A percentile compares a stretch with the other conserved stretches of the same genome.
These are phyloP conservation scores for Sequoia sempervirens DNA, from an alignment of 75 land plant genomes.

Conservation along the genomic window DNA sequence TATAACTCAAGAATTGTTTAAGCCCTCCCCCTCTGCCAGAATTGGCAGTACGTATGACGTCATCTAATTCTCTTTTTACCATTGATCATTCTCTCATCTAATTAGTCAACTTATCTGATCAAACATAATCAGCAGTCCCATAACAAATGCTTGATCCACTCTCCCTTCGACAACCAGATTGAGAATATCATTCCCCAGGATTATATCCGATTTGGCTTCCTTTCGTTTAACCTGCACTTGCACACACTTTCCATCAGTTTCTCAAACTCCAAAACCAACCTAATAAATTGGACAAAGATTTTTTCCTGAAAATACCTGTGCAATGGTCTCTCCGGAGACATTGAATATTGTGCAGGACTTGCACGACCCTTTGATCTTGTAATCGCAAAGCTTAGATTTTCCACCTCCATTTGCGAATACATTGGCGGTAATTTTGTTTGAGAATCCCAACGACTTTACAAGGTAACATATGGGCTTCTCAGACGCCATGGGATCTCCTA, in stretches of 20 bases:
- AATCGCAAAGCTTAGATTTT: background rate
- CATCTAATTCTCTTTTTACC: too few species aligned
- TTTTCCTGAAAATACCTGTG: background rate
- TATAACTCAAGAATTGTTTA: too few species aligned
- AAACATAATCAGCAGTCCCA: background rate
- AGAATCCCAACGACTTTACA: too few species aligned
- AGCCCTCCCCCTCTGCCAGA: too few species aligned
- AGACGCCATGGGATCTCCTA: too few species aligned
- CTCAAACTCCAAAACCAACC: too few species aligned
- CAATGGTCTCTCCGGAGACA: background rate
- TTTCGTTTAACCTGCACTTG: background rate
- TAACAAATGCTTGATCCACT: background rate
- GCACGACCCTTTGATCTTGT: background rate
- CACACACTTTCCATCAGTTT: background rate
- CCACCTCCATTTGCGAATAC: too few species aligned
- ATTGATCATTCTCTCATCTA: too few species aligned
- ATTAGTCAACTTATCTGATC: background rate
- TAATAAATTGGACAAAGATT: background rate
- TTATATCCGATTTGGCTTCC: background rate
- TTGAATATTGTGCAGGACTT: background rate
- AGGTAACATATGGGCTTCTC: too few species aligned
- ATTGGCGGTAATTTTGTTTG: too few species aligned
- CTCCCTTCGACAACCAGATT: background rate
- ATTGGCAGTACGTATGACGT: too few species aligned
- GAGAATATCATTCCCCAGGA: background rate